Base-by-base conservation (phyloP, 2,329 filamentous ascomycete genomes). In the Fusarium cyanostomum region DNA sequence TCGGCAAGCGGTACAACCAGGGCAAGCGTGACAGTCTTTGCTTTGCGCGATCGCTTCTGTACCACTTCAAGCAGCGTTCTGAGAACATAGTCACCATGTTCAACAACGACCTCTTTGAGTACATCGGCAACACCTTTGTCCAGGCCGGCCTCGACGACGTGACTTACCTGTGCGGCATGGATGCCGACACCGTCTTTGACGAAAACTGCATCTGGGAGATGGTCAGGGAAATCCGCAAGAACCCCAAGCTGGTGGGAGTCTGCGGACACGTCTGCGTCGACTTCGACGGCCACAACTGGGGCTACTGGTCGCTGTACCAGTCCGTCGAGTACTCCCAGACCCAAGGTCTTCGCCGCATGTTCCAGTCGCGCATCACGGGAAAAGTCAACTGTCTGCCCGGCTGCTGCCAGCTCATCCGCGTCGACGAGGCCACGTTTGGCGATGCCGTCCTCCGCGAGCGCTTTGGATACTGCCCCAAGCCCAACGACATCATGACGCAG, bases 11-110 rank as follows among this genome's bases (percentile, higher is more conserved):
- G 12, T 78, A 81, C 67, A 83, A 82, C 67, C 79, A 81, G 60
- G 81, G 80, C 31, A 84, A 83, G 68, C 75, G 80, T 3, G 81
- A 84, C 65, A 80, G 80, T 43, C 68, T 83, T 37, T 82, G 81
- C 62, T 77, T 82, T n/a, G 78, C 76, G 2, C 79, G 81, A 0
- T 83, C 81, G 1, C 79, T 83, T 39, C 67, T 83, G 6, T 79
- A 81, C 62, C 79, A 82, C 62, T 84, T 79, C 75, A 78, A 81
- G 59, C 69, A 75, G 43, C 78, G 80, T 5, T 75, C 75, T 2
- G 72, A 75, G 38, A 76, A 77, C 10, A 72, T 77, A 3, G 72
- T 79, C 26, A 81, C 80, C 50, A 80, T 82, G 69, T 82, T 83
- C 67, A 79, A 76, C 66, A 76, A 78, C 24, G 76, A 78, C 10